phyloP scores from a whole-genome alignment of 371 early-diverging fungal genomes.

The Saksenaea vasiformis region DNA sequence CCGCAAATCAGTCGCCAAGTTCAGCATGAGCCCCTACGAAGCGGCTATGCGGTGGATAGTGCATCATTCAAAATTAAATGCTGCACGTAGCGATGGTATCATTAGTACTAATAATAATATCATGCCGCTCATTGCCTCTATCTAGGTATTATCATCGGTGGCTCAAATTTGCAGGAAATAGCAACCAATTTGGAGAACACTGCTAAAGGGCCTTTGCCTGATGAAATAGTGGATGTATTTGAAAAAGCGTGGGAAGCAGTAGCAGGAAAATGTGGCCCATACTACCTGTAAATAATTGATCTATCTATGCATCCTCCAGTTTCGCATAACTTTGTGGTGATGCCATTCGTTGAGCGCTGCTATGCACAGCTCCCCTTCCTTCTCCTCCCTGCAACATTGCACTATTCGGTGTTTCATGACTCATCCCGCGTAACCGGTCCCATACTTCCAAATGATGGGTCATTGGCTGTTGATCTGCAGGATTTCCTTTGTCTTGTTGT shows the following conservation, averaged over 20 bases:
- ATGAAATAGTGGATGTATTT: conserved; percentile 49
- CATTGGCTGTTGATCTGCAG: conserved; percentile 18
- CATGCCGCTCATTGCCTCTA: conserved; percentile 3
- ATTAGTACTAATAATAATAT: no score
- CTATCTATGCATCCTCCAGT: not conserved
- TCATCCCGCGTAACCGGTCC: conserved; percentile 38
- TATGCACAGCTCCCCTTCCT: not conserved
- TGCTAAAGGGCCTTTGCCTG: conserved; percentile 57
- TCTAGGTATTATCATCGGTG: conserved; percentile 62
- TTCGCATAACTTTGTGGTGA: not conserved
- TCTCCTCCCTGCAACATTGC: not conserved
- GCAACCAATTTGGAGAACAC: conserved; percentile 46
- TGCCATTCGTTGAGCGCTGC: not conserved
- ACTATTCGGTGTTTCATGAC: not conserved
- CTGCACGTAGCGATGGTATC: conserved; percentile 53
- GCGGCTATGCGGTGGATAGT: conserved; percentile 65
- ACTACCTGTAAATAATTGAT: conserved; percentile 31
- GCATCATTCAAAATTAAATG: conserved; percentile 60
- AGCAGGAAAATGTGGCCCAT: conserved; percentile 41
- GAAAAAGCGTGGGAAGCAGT: conserved; percentile 55
- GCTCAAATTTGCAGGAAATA: conserved; percentile 54
- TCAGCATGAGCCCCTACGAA: conserved; percentile 43
- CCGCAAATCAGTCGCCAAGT: conserved; percentile 35
- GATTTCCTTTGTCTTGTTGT: conserved; percentile 16
- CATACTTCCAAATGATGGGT: conserved; percentile 39